Base-by-base conservation (phyloP, 768 basidiomycete species). In the Piloderma croceum region DNA sequence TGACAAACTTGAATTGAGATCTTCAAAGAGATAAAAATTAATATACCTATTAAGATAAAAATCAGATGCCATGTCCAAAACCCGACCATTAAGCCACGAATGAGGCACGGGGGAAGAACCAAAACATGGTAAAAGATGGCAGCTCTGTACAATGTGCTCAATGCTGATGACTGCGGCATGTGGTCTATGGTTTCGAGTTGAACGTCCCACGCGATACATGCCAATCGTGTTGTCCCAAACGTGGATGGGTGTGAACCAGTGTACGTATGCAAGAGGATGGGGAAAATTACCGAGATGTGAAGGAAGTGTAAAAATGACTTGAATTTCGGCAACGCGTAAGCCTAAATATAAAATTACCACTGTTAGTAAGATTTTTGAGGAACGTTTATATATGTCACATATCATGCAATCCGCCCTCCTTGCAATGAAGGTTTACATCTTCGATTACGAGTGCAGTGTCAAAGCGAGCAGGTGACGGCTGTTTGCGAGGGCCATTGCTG, bases 201-300 rank as follows among this genome's bases (percentile, higher is more conserved):
- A 45, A 10, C 21, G 39, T 27, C 21, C 17, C 9, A 45, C 4
- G n/a, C 9, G 6, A 27, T 45, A 41, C 7, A 39, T 36, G 22
- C 21, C 15, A 15, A 31, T 24, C 23, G 23, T 23, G 27, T 20
- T 41, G 35, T 45, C 41, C 9, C 20, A 24, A 10, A 33, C 24
- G 4, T 15, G 20, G 31, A 58, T 36, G 1, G 45, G 37, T 1
- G 40, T 56, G 38, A 50, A 59, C 50, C 52, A 58, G 17, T 60
- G 45, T 17, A 60, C 24, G 32, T 59, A 60, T 1, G 56, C 52
- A 12, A 59, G 45, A 1, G 43, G 44, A n/a, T 38, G 43, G 3
- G 44, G 17, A 17, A 34, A 36, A 7, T 35, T 7, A 3, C 41
- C 50, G 18, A 45, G 36, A 1, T 24, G 24, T 3, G 18, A 7